Percentiles rank a stretch among this genome's conserved stretches.
phyloP scores from a whole-genome alignment of 768 basidiomycete genomes.

The Suillus fuscotomentosus region DNA sequence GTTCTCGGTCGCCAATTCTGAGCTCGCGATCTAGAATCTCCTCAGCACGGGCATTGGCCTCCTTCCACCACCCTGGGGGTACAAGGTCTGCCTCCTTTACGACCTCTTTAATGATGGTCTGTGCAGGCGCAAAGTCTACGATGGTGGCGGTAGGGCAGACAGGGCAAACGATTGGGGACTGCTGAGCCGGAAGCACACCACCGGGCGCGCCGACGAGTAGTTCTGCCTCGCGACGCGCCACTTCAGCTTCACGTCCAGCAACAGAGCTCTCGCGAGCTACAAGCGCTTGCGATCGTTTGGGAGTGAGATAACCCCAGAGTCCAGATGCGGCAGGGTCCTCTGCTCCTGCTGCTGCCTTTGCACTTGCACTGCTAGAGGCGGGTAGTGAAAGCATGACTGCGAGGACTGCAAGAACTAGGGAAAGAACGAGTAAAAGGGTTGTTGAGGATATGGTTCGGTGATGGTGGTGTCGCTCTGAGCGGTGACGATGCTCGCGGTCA shows the following conservation, averaged over 20 bases:
- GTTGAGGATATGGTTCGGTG: constrained; percentile 88
- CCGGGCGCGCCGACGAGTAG: constrained; percentile 80
- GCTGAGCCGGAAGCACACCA: constrained; percentile 58
- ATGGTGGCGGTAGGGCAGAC: constrained; percentile 53
- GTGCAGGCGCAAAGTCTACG: constrained; percentile 57
- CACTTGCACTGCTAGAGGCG: constrained; percentile 40
- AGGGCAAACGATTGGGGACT: constrained; percentile 55
- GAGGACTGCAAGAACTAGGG: constrained; percentile 83
- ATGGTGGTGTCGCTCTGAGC: constrained; percentile 71
- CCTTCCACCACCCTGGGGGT: constrained; percentile 77
- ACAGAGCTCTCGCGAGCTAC: constrained; percentile 78
- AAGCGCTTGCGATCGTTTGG: constrained; percentile 79
- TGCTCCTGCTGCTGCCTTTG: constrained; percentile 23
- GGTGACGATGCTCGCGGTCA: constrained; percentile 49
- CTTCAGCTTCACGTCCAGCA: constrained; percentile 82
- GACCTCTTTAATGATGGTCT: constrained; percentile 86
- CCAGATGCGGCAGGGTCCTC: constrained; percentile 45
- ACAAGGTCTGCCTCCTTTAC: constrained; percentile 79
- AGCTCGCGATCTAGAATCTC: constrained; percentile 84
- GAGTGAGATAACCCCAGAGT: constrained; percentile 72
- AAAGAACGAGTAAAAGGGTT: constrained; percentile 82
- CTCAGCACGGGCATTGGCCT: constrained; percentile 68
- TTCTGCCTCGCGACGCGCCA: constrained; percentile 86
- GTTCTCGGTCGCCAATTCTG: constrained; percentile 80
- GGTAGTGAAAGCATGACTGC: constrained; percentile 90